Conservation (phyloP, 106 monocot species). For the Posidonia australis region DNA sequence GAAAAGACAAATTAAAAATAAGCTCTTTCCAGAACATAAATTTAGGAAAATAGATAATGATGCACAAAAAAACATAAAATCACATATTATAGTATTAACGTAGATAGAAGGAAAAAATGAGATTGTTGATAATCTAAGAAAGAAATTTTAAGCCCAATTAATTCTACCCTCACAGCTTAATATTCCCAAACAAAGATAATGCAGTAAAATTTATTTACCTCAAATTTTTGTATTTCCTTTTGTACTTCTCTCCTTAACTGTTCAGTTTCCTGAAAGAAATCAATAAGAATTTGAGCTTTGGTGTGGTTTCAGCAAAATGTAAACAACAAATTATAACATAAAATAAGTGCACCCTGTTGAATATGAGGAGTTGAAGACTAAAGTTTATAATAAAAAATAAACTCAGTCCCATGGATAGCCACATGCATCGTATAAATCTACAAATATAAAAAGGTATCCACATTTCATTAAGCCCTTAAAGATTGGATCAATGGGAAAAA, state of each 20-base stretch:
- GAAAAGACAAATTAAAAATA: too few species aligned
- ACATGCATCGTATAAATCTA: not conserved
- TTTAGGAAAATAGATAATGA: too few species aligned
- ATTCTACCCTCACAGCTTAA: not conserved
- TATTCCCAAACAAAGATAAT: constrained; percentile 1
- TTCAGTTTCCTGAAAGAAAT: constrained; percentile 48
- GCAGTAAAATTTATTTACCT: constrained; percentile 25
- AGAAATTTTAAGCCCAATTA: not conserved
- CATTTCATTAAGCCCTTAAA: too few species aligned
- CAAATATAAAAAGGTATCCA: not conserved
- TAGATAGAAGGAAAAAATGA: too few species aligned
- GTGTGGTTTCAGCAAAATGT: not conserved
- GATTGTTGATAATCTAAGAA: too few species aligned
- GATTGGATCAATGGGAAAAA: too few species aligned
- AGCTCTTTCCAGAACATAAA: too few species aligned
- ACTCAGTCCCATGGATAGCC: not conserved
- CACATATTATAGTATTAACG: too few species aligned
- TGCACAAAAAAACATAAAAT: too few species aligned
- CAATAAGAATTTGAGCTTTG: not conserved
- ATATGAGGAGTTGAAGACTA: not conserved
- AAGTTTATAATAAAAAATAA: too few species aligned
- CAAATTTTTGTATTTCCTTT: constrained; percentile 56
- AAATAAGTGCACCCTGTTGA: not conserved
- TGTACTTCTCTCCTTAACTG: constrained; percentile 42
- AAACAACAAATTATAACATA: not conserved